Conservation (phyloP, 2,329 filamentous ascomycete genomes). For the Colletotrichum sp. region DNA sequence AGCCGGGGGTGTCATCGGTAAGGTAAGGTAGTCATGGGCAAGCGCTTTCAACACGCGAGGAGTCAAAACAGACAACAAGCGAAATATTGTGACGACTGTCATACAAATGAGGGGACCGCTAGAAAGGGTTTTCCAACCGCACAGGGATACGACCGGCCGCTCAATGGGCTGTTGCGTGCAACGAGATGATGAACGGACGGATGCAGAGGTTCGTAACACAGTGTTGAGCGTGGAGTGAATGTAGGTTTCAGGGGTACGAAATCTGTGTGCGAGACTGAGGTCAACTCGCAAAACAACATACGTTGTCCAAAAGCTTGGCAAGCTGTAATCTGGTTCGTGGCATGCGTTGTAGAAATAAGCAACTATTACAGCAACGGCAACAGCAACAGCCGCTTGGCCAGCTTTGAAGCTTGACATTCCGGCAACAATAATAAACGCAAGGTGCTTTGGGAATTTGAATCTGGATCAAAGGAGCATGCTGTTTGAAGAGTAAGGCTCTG, state of each 20-base stretch:
- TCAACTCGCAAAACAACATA: background rate
- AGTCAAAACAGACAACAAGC: background rate
- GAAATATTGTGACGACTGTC: background rate
- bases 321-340: background rate
- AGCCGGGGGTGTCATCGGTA: background rate
- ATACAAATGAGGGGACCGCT: background rate
- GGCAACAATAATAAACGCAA: background rate
- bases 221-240: background rate
- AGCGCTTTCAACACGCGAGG: background rate
- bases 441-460: too few species aligned
- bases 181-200: background rate
- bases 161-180: background rate
- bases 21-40: background rate
- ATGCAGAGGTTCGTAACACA: background rate
- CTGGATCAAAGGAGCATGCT: background rate
- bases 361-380: background rate
- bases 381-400: slow-evolving; percentile 2
- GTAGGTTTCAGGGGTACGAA: background rate
- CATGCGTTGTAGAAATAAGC: background rate
- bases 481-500: background rate
- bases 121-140: background rate
- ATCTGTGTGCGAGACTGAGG: background rate
- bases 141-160: background rate
- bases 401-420: background rate
- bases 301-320: background rate